Evolutionary conservation across 768 basidiomycete genomes (phyloP).

Genomic region (Lactarius evosmus): DNA sequence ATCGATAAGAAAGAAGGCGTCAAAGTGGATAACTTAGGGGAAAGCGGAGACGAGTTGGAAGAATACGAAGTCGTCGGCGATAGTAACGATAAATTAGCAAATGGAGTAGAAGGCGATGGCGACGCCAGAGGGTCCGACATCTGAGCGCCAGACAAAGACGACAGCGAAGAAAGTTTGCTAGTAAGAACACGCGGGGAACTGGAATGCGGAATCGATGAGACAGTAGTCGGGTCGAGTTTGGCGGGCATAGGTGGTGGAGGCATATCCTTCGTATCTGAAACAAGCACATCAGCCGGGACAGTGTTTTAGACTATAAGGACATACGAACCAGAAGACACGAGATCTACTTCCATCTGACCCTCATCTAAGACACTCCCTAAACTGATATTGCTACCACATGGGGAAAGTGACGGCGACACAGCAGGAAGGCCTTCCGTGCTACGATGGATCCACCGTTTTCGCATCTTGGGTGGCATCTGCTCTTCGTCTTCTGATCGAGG

Average conservation of each 20-base stretch:
- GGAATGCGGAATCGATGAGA: constrained; percentile 31
- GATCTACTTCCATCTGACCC: constrained; percentile 29
- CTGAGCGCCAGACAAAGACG: neutral
- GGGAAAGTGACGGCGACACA: constrained; percentile 23
- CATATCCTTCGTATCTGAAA: constrained; percentile 41
- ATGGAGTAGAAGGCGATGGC: constrained; percentile 37
- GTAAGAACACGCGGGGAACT: constrained; percentile 21
- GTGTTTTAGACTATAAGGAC: neutral
- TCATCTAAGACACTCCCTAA: constrained; percentile 25
- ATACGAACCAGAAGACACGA: constrained; percentile 29
- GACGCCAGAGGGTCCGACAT: constrained; percentile 14
- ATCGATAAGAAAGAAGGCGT: constrained; percentile 18
- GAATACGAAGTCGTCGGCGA: constrained; percentile 32
- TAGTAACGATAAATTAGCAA: constrained; percentile 51
- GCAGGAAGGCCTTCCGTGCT: constrained; percentile 25
- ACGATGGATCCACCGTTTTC: constrained; percentile 29
- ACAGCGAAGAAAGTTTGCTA: constrained; percentile 14
- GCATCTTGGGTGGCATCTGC: constrained; percentile 28
- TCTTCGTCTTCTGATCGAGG: constrained; percentile 22
- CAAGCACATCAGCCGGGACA: constrained; percentile 1
- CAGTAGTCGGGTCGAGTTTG: constrained; percentile 41
- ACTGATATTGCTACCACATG: constrained; percentile 28
- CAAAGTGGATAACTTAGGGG: constrained; percentile 29
- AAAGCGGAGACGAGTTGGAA: constrained; percentile 27
- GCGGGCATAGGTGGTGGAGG: constrained; percentile 53